Conservation (phyloP, 2,329 filamentous ascomycete species). For the Fusarium subtropicale region DNA sequence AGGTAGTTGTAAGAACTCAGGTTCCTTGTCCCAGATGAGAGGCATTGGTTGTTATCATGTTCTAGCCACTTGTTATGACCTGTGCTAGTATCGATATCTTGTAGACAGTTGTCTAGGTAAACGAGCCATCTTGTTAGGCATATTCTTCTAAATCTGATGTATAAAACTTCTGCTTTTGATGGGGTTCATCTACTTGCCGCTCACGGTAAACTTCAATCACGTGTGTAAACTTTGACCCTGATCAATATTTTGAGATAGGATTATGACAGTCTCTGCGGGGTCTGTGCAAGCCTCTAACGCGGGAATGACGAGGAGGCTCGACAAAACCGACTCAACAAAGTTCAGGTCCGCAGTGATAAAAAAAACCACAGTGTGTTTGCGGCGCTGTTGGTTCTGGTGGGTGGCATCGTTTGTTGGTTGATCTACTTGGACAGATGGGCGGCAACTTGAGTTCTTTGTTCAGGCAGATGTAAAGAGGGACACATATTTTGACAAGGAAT, state of each 20-base stretch:
- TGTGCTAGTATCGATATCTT: no score
- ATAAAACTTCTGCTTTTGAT: no score
- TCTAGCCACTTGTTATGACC: no score
- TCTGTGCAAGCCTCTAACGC: constrained; percentile 27
- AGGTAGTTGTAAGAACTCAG: no score
- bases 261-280: constrained; percentile 27
- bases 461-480: not conserved
- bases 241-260: constrained; percentile 20
- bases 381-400: not conserved
- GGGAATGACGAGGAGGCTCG: constrained; percentile 22
- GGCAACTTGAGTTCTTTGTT: constrained; percentile 6
- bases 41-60: no score
- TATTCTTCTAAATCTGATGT: no score
- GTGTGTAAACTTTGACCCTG: not conserved
- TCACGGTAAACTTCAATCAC: no score
- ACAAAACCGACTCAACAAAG: constrained; percentile 8
- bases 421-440: not conserved
- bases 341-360: not conserved
- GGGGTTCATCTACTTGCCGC: no score
- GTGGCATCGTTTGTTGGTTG: not conserved
- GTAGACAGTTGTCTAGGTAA: no score
- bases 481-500: not conserved
- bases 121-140: no score
- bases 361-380: not conserved
- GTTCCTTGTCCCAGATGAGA: no score